Conservation (phyloP, 2,329 filamentous ascomycete species). For the Cladosporium sphaerospermum region DNA sequence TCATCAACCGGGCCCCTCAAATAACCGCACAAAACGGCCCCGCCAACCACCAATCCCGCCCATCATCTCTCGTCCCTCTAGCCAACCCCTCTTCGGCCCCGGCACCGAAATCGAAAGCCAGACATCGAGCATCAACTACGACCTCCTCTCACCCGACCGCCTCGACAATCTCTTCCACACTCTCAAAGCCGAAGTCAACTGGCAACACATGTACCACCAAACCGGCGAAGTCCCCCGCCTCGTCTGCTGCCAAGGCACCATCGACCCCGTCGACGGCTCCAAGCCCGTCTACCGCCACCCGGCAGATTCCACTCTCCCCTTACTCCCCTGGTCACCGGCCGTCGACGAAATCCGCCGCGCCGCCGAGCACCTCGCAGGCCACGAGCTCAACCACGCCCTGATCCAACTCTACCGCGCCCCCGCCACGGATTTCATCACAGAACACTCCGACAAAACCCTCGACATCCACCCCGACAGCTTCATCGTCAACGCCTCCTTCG, state of each 20-base stretch:
- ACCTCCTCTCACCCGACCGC: conserved; percentile 54
- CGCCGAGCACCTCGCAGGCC: conserved; percentile 68
- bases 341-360: conserved; percentile 62
- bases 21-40: too few species aligned
- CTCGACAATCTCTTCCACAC: conserved; percentile 60
- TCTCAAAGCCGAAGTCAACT: conserved; percentile 68
- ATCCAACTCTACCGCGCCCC: conserved; percentile 89
- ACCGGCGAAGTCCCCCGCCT: conserved; percentile 86
- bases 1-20: not conserved
- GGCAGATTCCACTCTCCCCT: conserved; percentile 74
- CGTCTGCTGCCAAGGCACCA: conserved; percentile 77
- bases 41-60: too few species aligned
- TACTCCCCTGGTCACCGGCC: conserved; percentile 67
- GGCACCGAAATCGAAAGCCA: conserved; percentile 45
- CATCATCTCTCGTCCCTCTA: too few species aligned
- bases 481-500: conserved; percentile 92
- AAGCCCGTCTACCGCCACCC: conserved; percentile 94
- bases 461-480: conserved; percentile 76
- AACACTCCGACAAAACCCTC: conserved; percentile 94
- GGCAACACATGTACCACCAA: conserved; percentile 89
- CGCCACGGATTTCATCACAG: conserved; percentile 85
- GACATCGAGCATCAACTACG: conserved; percentile 67
- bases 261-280: conserved; percentile 63
- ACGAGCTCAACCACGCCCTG: conserved; percentile 81
- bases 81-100: conserved; percentile 22